A percentile compares a stretch with the other conserved stretches of the same genome.
phyloP scores from a whole-genome alignment of 495 filamentous ascomycete genomes.

The Physcia stellaris region DNA sequence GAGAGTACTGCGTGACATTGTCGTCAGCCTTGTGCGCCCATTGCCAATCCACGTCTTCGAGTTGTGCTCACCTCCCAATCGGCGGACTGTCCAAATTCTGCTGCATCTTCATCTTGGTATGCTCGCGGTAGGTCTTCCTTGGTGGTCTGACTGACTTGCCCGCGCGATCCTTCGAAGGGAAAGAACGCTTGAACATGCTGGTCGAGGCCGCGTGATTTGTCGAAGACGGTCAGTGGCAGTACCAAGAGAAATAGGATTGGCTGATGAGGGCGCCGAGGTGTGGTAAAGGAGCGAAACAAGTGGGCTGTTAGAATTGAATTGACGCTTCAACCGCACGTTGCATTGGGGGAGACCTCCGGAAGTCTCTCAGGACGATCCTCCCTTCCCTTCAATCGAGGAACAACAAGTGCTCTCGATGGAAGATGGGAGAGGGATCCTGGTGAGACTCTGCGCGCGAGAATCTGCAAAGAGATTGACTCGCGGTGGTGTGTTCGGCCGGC shows the following conservation, averaged over 20 bases:
- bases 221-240: slow-evolving; percentile 2
- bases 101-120: slow-evolving; percentile 62
- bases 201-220: slow-evolving; percentile 20
- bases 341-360: slow-evolving; percentile 17
- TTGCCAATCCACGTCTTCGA: slow-evolving; percentile 23
- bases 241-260: slow-evolving; percentile 18
- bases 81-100: slow-evolving; percentile 43
- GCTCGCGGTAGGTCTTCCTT: slow-evolving; percentile 62
- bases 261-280: slow-evolving; percentile 20
- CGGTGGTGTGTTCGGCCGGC: slow-evolving; percentile 16
- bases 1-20: slow-evolving; percentile 33
- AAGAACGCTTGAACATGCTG: slow-evolving; percentile 77
- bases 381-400: slow-evolving; percentile 12
- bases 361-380: slow-evolving; percentile 15
- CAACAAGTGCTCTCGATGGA: slow-evolving; percentile 10
- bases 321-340: slow-evolving; percentile 18
- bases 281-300: slow-evolving; percentile 17
- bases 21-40: slow-evolving; percentile 18
- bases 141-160: slow-evolving; percentile 61
- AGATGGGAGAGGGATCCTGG: slow-evolving; percentile 13
- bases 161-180: slow-evolving; percentile 59
- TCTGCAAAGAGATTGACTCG: slow-evolving; percentile 15
- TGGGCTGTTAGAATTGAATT: slow-evolving; percentile 7
- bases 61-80: slow-evolving; percentile 29
- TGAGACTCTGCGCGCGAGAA: slow-evolving; percentile 19